Conservation (phyloP, 2,329 filamentous ascomycete genomes). For the Didymella pomorum region DNA sequence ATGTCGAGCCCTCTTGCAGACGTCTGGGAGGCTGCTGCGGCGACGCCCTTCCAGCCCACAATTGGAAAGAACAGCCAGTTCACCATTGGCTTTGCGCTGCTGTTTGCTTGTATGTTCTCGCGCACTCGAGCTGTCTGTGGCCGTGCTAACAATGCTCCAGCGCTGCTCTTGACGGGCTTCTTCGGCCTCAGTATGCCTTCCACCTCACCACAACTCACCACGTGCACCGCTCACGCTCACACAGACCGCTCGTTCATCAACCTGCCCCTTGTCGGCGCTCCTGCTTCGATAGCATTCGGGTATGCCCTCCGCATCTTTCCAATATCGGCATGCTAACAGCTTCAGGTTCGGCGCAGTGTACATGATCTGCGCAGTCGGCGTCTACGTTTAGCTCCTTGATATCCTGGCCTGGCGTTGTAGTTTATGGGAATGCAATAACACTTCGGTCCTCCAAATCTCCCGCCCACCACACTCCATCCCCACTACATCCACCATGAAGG, state of each 20-base stretch:
- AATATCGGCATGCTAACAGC: constrained; percentile 2
- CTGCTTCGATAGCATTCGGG: constrained; percentile 89
- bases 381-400: constrained; percentile 79
- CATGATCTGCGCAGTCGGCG: constrained; percentile 98
- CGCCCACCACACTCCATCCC: constrained; percentile 19
- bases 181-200: constrained; percentile 80
- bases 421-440: constrained; percentile 52
- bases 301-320: constrained; percentile 59
- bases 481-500: constrained; percentile 43
- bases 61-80: constrained; percentile 87
- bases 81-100: constrained; percentile 76
- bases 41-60: constrained; percentile 81
- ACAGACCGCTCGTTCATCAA: constrained; percentile 82
- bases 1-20: constrained; percentile 69
- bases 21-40: constrained; percentile 91
- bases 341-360: constrained; percentile 91
- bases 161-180: constrained; percentile 73
- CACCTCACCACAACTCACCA: not conserved
- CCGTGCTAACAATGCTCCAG: constrained; percentile 51
- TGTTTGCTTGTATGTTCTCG: constrained; percentile 66
- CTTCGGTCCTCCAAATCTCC: constrained; percentile 23
- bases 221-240: constrained; percentile 63
- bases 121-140: not conserved
- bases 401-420: constrained; percentile 45
- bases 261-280: constrained; percentile 79